A percentile compares a stretch with the other conserved stretches of the same genome.
Evolutionary conservation across 225 moss, liverwort and hornwort genomes (phyloP).

Genomic region (Physcomitrium patens): DNA sequence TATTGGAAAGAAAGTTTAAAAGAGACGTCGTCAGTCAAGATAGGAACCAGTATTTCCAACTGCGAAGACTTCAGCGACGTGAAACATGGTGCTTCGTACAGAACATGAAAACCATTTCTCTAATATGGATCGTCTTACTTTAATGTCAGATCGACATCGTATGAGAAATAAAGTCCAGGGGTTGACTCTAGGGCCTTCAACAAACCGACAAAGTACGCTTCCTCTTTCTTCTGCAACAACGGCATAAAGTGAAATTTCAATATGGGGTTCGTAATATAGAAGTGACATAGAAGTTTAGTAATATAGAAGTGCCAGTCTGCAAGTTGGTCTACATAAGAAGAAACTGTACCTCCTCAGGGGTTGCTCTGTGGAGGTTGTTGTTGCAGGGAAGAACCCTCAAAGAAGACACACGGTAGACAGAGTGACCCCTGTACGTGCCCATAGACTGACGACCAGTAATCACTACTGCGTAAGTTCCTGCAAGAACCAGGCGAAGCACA

Average conservation of each 20-base stretch:
- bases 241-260: conserved; percentile 19
- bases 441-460: conserved; percentile 73
- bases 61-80: too few species aligned
- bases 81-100: too few species aligned
- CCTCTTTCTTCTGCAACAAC: conserved; percentile 81
- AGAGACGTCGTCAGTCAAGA: too few species aligned
- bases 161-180: conserved; percentile 89
- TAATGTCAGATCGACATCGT: conserved; percentile 83
- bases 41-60: too few species aligned
- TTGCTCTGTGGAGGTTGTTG: conserved; percentile 58
- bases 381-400: conserved; percentile 86
- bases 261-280: conserved; percentile 1
- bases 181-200: conserved; percentile 80
- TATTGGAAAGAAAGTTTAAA: too few species aligned
- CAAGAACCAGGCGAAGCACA: conserved; percentile 11
- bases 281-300: too few species aligned
- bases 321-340: neutral
- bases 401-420: conserved; percentile 74
- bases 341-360: conserved; percentile 72
- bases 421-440: conserved; percentile 68
- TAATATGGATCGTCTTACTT: conserved; percentile 46
- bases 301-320: neutral
- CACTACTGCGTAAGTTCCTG: conserved; percentile 90
- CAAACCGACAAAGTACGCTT: conserved; percentile 74
- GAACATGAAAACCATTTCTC: too few species aligned